A percentile compares a stretch with the other conserved stretches of the same genome.
These are phyloP conservation scores for Saposhnikovia divaricata DNA, from an alignment of 129 eudicot species.

Conservation along the genomic window DNA sequence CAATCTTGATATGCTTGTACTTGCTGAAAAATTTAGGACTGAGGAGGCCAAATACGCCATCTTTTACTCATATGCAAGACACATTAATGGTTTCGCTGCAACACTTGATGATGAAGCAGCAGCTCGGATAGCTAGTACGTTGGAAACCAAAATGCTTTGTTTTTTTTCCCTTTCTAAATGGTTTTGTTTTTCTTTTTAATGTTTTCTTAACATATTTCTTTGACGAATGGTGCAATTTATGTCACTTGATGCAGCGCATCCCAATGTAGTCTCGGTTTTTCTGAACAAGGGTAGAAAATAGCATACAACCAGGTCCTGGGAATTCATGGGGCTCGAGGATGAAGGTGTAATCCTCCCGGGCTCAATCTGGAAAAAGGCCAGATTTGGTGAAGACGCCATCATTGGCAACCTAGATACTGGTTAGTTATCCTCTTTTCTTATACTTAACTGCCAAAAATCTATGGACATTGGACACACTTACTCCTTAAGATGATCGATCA, in stretches of 20 bases:
- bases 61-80: slow-evolving; percentile 74
- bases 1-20: not conserved
- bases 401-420: slow-evolving; percentile 95
- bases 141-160: not conserved
- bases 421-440: slow-evolving; percentile 14
- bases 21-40: slow-evolving; percentile 28
- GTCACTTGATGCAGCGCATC: slow-evolving; percentile 53
- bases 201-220: not conserved
- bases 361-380: slow-evolving; percentile 79
- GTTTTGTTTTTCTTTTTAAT: no score
- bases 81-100: slow-evolving; percentile 97
- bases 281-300: slow-evolving; percentile 63
- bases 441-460: no score
- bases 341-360: slow-evolving; percentile 36
- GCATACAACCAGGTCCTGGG: slow-evolving; percentile 94
- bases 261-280: slow-evolving; percentile 70
- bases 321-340: slow-evolving; percentile 63
- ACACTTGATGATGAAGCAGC: slow-evolving; percentile 73
- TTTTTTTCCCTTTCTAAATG: not conserved
- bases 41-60: slow-evolving; percentile 72
- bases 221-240: not conserved
- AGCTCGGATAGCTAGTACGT: slow-evolving; percentile 40
- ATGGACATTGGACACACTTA: no score
- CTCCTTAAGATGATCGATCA: no score
- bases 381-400: slow-evolving; percentile 76